Evolutionary conservation across 1,139 yeast genomes (phyloP), one percentile per base, ranked within the genome.

Genomic region (Scheffersomyces lignicola): DNA sequence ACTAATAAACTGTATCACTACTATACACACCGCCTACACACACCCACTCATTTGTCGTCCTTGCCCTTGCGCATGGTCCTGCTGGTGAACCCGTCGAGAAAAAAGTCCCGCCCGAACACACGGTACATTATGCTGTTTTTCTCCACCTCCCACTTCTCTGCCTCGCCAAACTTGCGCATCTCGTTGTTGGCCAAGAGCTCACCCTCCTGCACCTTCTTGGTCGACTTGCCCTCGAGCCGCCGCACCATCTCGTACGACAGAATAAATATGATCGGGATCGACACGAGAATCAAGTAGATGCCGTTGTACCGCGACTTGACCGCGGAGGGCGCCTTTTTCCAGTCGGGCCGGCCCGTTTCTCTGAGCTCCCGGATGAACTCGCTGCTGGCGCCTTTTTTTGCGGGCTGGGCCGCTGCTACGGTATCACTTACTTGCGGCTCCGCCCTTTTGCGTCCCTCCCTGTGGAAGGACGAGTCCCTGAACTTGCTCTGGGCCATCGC

Each of bases 81-180:
- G 43, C 74, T 68, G 11, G 76, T 70, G 38, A 67, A 65, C 13
- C 76, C 76, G 38, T 70, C 76, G 36, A 68, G 54, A 43, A 65
- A 70, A 51, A 63, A 69, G 40, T 70, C 76, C 34, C 49, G 55
- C 1, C 76, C 76, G 45, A 70, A 70, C 11, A 69, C 35, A 42
- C 53, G 58, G 45, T 65, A 69, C 64, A 61, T 54, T 38, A 59
- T 45, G 40, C 71, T 63, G 29, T 62, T 52, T 43, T 53, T 58
- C 44, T 70, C 76, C 4, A 56, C 62, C 31, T 51, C 45, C 69
- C 70, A 64, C 43, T 69, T 70, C 44, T 70, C 76, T 3, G 43
- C 57, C 40, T 69, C 74, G 35, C 52, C 64, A 37, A 60, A 70
- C 36, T 55, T 58, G 20, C 75, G 47, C 7, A 63, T 55, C 25